Percentiles rank a stretch among this genome's conserved stretches.
Conservation (phyloP, 2,329 filamentous ascomycete species). For the Aspergillus quadrilineatus region DNA sequence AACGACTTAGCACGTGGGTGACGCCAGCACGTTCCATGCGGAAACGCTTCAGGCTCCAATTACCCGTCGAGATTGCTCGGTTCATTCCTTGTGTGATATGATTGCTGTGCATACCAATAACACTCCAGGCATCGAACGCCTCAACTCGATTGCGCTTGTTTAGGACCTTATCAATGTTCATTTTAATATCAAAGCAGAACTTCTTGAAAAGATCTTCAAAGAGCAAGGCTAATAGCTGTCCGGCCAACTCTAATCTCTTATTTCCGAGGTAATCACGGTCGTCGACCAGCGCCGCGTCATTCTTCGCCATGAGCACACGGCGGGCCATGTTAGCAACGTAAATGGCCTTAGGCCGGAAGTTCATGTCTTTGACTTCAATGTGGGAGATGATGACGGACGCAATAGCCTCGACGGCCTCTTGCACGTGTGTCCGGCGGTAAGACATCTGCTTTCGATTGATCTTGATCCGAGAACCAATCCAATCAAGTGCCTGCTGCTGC, state of each 20-base stretch:
- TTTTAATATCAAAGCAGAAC: slow-evolving; percentile 83
- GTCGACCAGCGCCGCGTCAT: slow-evolving; percentile 85
- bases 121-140: slow-evolving; percentile 80
- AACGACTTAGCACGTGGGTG: slow-evolving; percentile 88
- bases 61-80: slow-evolving; percentile 92
- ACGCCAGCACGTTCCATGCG: slow-evolving; percentile 98
- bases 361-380: slow-evolving; percentile 83
- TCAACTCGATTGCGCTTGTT: slow-evolving; percentile 90
- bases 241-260: slow-evolving; percentile 91
- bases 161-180: slow-evolving; percentile 90
- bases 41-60: slow-evolving; percentile 97
- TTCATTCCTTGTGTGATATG: slow-evolving; percentile 92
- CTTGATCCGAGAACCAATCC: slow-evolving; percentile 81
- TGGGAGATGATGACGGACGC: slow-evolving; percentile 93
- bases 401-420: slow-evolving; percentile 89
- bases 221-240: slow-evolving; percentile 85
- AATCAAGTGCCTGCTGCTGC: slow-evolving; percentile 93
- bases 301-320: slow-evolving; percentile 90
- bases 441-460: slow-evolving; percentile 67
- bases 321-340: slow-evolving; percentile 97
- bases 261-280: slow-evolving; percentile 98
- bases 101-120: slow-evolving; percentile 80
- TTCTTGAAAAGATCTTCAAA: slow-evolving; percentile 99
- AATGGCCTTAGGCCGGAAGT: slow-evolving; percentile 95
- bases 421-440: slow-evolving; percentile 74